phyloP scores from a whole-genome alignment of 495 filamentous ascomycete species.

The Hypoxylon trugodes region DNA sequence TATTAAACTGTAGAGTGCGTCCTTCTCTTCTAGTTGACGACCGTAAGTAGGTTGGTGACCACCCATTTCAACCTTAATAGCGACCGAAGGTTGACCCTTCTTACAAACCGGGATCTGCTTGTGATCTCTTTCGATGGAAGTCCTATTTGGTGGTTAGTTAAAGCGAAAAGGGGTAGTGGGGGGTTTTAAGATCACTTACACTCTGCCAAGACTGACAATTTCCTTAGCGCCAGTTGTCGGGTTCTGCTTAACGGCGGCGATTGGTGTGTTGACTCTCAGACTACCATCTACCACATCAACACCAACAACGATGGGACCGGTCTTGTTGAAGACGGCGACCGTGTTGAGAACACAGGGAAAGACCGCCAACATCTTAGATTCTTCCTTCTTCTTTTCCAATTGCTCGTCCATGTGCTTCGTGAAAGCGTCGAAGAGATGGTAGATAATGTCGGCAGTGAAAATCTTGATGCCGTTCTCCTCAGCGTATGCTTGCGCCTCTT shows the following conservation, averaged over 20 bases:
- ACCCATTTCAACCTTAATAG: constrained; percentile 95
- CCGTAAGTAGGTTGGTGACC: constrained; percentile 95
- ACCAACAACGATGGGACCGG: constrained; percentile 92
- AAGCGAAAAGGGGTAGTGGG: constrained; percentile 12
- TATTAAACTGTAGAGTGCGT: constrained; percentile 86
- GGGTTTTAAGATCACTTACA: constrained; percentile 69
- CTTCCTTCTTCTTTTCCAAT: constrained; percentile 90
- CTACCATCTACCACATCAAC: constrained; percentile 94
- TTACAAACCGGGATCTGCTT: constrained; percentile 91
- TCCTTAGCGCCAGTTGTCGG: constrained; percentile 81
- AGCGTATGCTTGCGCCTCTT: constrained; percentile 90
- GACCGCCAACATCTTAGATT: constrained; percentile 92
- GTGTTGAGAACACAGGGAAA: constrained; percentile 93
- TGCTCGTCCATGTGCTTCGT: constrained; percentile 90
- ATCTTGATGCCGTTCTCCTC: constrained; percentile 97
- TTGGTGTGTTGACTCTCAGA: constrained; percentile 84
- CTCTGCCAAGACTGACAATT: constrained; percentile 85
- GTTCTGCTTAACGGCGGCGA: constrained; percentile 84
- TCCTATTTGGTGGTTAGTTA: constrained; percentile 58
- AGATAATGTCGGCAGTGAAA: constrained; percentile 98
- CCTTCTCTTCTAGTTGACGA: constrained; percentile 93
- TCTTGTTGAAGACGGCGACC: constrained; percentile 98
- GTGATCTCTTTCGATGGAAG: constrained; percentile 96
- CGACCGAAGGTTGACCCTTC: constrained; percentile 94
- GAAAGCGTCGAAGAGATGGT: constrained; percentile 97